Evolutionary conservation across 1,284 basidiomycete species (phyloP), one percentile per base, ranked within the genome.

Genomic region (Fomitopsis palustris): DNA sequence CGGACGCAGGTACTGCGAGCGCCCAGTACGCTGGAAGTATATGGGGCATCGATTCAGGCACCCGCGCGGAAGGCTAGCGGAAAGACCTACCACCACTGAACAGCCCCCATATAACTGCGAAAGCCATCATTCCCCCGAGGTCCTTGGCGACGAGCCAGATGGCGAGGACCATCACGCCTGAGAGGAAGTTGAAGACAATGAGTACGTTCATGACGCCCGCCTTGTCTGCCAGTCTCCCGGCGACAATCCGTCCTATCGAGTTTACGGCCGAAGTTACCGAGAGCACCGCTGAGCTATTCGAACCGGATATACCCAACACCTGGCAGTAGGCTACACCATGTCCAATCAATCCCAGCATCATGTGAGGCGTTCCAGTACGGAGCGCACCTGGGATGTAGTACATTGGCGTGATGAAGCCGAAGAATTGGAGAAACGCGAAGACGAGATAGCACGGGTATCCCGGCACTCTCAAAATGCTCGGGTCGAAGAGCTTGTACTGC

Each of bases 381-480:
- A n/a, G n/a, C n/a, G n/a, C n/a, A n/a, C 52, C 57, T 2, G 57
- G 57, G 29, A 58, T 58, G 43, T 54, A 54, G 51, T 54, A 58
- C 17, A 58, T n/a, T 4, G 57, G 57, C 3, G 57, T 58, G 29
- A 45, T 21, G 53, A 37, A 58, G 51, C 57, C 57, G 52, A 58
- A 58, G 43, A 58, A 58, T 33, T 58, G 57, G 16, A 58, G 29
- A 42, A 58, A 58, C 27, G 42, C 51, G 21, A 45, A 58, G 33
- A 49, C 29, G 23, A 58, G 53, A 42, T 45, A 58, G 27, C 45
- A 31, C 39, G 57, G 57, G 37, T 45, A 58, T 42, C 21, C 29
- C 14, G 52, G 53, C 23, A 58, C 53, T 16, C 23, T 54, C 4
- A 58, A 52, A 7, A 58, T 35, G 39, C 29, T 35, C 17, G 45